Percentiles rank a stretch among this genome's conserved stretches.
Conservation (phyloP, 2,329 filamentous ascomycete species). For the Sordariomycetes sp. region DNA sequence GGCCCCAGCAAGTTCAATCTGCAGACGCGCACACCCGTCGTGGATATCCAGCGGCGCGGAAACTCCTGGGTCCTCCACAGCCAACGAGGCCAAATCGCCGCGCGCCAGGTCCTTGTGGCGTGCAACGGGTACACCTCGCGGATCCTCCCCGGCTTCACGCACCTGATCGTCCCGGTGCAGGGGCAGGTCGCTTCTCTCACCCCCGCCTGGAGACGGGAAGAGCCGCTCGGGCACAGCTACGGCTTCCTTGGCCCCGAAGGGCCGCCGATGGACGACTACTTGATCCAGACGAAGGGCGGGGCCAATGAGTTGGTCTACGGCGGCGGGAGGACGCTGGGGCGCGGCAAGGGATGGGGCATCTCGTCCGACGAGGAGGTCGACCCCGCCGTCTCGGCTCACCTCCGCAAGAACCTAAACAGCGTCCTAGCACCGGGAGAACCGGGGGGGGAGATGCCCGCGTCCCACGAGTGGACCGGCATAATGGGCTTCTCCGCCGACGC, state of each 20-base stretch:
- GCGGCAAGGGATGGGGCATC: conserved; percentile 34
- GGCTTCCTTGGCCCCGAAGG: conserved; percentile 36
- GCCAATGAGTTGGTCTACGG: conserved; percentile 55
- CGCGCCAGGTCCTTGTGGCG: conserved; percentile 57
- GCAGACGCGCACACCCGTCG: conserved; percentile 60
- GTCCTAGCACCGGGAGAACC: conserved; percentile 25
- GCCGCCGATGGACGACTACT: conserved; percentile 52
- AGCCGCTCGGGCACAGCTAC: conserved; percentile 43
- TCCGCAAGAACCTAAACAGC: conserved; percentile 30
- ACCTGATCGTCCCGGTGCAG: conserved; percentile 63
- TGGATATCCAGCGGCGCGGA: conserved; percentile 23
- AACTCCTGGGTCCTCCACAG: conserved; percentile 51
- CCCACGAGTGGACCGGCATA: conserved; percentile 65
- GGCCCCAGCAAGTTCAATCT: conserved; percentile 46
- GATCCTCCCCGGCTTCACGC: conserved; percentile 54
- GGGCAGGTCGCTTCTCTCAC: conserved; percentile 58
- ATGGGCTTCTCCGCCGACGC: conserved; percentile 64
- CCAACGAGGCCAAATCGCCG: conserved; percentile 48
- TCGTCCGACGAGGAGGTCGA: conserved; percentile 48
- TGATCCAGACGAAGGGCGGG: conserved; percentile 52
- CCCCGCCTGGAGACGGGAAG: conserved; percentile 23
- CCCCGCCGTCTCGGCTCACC: conserved; percentile 36
- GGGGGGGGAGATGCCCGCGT: conserved; percentile 24
- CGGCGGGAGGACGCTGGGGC: conserved; percentile 47
- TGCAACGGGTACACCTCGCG: conserved; percentile 77